Conservation (phyloP, 2,329 filamentous ascomycete species). For the Colletotrichum navitas region DNA sequence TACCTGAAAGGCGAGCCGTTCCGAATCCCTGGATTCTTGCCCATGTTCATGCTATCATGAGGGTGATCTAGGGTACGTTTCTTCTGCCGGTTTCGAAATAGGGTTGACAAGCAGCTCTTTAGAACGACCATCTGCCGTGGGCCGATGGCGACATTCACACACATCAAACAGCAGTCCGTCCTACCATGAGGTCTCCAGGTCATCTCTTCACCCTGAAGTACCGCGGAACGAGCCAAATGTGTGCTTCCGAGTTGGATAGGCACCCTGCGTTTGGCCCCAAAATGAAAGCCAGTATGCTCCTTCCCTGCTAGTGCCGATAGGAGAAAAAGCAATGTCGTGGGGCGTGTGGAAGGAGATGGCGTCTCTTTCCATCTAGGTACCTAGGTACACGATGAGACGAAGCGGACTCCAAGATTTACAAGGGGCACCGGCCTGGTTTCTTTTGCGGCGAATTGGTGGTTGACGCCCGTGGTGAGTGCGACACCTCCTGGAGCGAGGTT, state of each 20-base stretch:
- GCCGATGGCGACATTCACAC: background rate
- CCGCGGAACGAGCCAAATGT: slow-evolving; percentile 7
- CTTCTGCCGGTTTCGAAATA: background rate
- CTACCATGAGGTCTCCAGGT: background rate
- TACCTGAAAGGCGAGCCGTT: slow-evolving; percentile 1
- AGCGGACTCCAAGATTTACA: slow-evolving; percentile 8
- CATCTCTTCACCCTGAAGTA: background rate
- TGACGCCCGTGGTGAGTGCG: background rate
- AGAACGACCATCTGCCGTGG: background rate
- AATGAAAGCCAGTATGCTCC: slow-evolving; percentile 21
- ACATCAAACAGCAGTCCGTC: slow-evolving; percentile 1
- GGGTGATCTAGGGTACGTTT: background rate
- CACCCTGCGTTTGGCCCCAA: slow-evolving; percentile 34
- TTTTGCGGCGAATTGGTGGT: slow-evolving; percentile 13
- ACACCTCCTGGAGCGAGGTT: slow-evolving; percentile 21
- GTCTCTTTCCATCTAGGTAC: slow-evolving; percentile 25
- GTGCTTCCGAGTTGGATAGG: slow-evolving; percentile 1
- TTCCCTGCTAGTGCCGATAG: slow-evolving; percentile 33
- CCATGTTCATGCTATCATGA: background rate
- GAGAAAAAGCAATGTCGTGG: slow-evolving; percentile 39
- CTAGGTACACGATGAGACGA: slow-evolving; percentile 27
- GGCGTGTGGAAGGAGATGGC: slow-evolving; percentile 20
- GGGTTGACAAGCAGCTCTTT: background rate
- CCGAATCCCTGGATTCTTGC: background rate
- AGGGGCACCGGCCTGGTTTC: slow-evolving; percentile 15